Conservation (phyloP, 2,329 filamentous ascomycete genomes). For the Keithomyces neogunnii region DNA sequence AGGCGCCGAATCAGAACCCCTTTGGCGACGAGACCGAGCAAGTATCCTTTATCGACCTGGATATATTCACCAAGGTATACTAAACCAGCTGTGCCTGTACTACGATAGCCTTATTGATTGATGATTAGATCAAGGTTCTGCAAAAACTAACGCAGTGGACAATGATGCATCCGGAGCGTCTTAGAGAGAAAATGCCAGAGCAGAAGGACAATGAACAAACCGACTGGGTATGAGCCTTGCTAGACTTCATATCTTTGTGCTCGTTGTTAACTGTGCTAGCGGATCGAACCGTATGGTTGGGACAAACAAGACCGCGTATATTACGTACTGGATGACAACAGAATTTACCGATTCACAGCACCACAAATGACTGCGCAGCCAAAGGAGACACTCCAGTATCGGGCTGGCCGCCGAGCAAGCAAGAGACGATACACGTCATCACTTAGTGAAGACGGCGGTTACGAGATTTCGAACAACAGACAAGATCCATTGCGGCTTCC, state of each 20-base stretch:
- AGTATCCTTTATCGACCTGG: conserved; percentile 69
- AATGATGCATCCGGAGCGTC: conserved; percentile 76
- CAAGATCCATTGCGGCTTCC: conserved; percentile 12
- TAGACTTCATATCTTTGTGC: neutral
- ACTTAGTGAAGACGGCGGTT: conserved; percentile 6
- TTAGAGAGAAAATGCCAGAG: conserved; percentile 80
- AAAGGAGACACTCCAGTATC: conserved; percentile 46
- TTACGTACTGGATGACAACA: conserved; percentile 87
- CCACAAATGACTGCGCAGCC: conserved; percentile 51
- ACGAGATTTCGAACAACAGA: conserved; percentile 26
- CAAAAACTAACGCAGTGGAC: conserved; percentile 88
- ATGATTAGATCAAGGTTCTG: conserved; percentile 57
- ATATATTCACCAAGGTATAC: conserved; percentile 67
- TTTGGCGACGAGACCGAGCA: conserved; percentile 72
- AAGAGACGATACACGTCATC: conserved; percentile 60
- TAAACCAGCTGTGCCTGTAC: neutral
- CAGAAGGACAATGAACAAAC: conserved; percentile 74
- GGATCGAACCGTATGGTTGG: conserved; percentile 80
- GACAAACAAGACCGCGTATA: conserved; percentile 81
- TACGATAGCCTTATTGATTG: neutral
- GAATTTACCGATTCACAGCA: conserved; percentile 83
- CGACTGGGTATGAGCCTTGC: conserved; percentile 56
- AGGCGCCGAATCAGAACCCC: conserved; percentile 70
- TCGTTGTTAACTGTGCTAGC: conserved; percentile 30
- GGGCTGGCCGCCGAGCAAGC: conserved; percentile 52